Evolutionary conservation across 179 eudicot species (phyloP), one percentile per base, ranked within the genome.

Genomic region (Nepenthes alata): DNA sequence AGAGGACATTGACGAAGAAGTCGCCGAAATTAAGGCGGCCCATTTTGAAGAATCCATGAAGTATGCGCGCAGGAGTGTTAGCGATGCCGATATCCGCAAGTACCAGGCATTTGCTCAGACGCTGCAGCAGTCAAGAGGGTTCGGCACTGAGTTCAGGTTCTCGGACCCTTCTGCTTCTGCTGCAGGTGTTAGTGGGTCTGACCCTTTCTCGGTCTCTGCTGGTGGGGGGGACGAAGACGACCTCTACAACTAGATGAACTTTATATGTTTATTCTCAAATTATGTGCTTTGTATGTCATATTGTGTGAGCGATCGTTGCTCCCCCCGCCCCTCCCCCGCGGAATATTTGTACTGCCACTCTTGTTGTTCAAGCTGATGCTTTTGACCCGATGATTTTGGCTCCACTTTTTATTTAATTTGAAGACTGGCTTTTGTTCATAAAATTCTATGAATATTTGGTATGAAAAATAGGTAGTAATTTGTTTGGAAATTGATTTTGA

Each of bases 41-140:
- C 78, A 75, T 38, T 75, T 74, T 7, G 78, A 74, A 38, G 78
- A 74, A 41, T 74, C 78, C 0, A 74, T 74, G 78, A 74, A 74
- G 25, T 74, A 15, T 36, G 78, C 78, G 6, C 71, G 74, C 3
- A 53, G 78, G 62, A 74, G 78, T 70, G 74, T 74, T 1, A 74
- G 78, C 37, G 74, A 70, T 9, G 62, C 65, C 4, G 78, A 74
- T 55, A 74, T 75, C 3, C 53, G 65, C 6, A 70, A 75, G 49
- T 75, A 75, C 49, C 72, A 75, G 13, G 66, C 69, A 0, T 75
- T 75, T 14, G 71, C 78, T 6, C 75, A 70, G 57, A 75, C 78
- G 7, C 53, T 75, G 36, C 78, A 75, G 49, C 75, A 75, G 11
- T 75, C 78, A 5, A 61, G 78, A 6, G 78, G 78, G 10, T 70